A percentile compares a stretch with the other conserved stretches of the same genome.
These are phyloP conservation scores for Halophytophthora batemanensis DNA, from an alignment of 352 stramenopile species.

Conservation along the genomic window DNA sequence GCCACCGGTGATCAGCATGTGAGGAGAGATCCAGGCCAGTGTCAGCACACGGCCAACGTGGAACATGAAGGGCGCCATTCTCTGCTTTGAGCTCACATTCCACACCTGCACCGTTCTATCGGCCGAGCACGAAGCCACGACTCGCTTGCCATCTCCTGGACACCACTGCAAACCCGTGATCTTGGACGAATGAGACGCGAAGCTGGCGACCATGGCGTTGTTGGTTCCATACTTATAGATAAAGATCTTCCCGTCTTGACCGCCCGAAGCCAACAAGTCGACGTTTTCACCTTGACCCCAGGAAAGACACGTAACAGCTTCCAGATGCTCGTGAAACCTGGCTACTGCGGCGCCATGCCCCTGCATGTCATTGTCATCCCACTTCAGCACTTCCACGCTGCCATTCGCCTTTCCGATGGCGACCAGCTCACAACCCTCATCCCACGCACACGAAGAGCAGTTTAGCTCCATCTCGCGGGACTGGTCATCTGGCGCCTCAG, in stretches of 20 bases:
- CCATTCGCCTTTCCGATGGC: slow-evolving; percentile 43
- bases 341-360: slow-evolving; percentile 1
- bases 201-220: slow-evolving; percentile 15
- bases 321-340: slow-evolving; percentile 55
- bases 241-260: slow-evolving; percentile 49
- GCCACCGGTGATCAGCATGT: slow-evolving; percentile 47
- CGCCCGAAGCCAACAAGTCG: slow-evolving; percentile 41
- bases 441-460: slow-evolving; percentile 28
- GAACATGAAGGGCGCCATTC: slow-evolving; percentile 31
- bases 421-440: slow-evolving; percentile 21
- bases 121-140: slow-evolving; percentile 50
- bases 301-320: slow-evolving; percentile 34
- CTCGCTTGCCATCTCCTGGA: not conserved
- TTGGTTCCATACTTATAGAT: slow-evolving; percentile 30
- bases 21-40: slow-evolving; percentile 47
- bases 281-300: slow-evolving; percentile 25
- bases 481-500: slow-evolving; percentile 22
- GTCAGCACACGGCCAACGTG: slow-evolving; percentile 58
- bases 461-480: slow-evolving; percentile 20
- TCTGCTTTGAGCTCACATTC: slow-evolving; percentile 21
- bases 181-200: slow-evolving; percentile 35
- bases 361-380: not conserved
- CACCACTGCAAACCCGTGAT: slow-evolving; percentile 54
- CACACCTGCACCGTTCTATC: slow-evolving; percentile 64
- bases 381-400: slow-evolving; percentile 36